These are phyloP conservation scores for Erysimum cheiranthoides DNA, from an alignment of 345 rosid species.

Conservation along the genomic window DNA sequence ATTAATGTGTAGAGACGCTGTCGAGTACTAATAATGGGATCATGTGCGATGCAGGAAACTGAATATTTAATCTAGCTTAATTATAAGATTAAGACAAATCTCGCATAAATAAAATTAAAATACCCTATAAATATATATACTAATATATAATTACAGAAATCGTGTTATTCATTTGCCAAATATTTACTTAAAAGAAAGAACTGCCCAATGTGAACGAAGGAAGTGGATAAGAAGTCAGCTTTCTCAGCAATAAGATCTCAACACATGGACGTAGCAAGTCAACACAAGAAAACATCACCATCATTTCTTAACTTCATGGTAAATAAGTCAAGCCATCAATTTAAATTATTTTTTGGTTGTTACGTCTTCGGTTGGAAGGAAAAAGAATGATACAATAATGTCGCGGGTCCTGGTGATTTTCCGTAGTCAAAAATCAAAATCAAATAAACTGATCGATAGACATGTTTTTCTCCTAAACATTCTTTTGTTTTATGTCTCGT, in stretches of 20 bases:
- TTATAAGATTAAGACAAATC: background rate
- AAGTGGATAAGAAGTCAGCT: conserved; percentile 27
- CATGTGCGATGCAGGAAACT: background rate
- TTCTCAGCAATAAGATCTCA: conserved; percentile 3
- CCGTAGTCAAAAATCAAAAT: background rate
- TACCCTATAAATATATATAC: background rate
- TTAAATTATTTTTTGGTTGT: background rate
- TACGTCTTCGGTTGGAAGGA: background rate
- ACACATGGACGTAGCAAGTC: conserved; percentile 25
- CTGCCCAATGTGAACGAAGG: conserved; percentile 21
- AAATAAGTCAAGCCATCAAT: conserved; percentile 19
- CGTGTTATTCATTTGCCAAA: background rate
- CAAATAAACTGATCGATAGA: background rate
- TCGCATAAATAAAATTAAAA: background rate
- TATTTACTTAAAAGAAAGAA: background rate
- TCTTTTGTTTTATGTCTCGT: no score
- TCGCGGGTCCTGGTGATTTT: background rate
- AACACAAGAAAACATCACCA: conserved; percentile 6
- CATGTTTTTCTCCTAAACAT: background rate
- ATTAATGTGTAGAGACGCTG: no score
- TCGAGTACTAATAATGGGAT: background rate
- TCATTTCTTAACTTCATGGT: conserved; percentile 16
- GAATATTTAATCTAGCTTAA: background rate
- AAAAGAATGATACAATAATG: background rate
- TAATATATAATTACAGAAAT: no score